A percentile compares a stretch with the other conserved stretches of the same genome.
These are phyloP conservation scores for Rheum nobile DNA, from an alignment of 148 eudicot species.

Conservation along the genomic window DNA sequence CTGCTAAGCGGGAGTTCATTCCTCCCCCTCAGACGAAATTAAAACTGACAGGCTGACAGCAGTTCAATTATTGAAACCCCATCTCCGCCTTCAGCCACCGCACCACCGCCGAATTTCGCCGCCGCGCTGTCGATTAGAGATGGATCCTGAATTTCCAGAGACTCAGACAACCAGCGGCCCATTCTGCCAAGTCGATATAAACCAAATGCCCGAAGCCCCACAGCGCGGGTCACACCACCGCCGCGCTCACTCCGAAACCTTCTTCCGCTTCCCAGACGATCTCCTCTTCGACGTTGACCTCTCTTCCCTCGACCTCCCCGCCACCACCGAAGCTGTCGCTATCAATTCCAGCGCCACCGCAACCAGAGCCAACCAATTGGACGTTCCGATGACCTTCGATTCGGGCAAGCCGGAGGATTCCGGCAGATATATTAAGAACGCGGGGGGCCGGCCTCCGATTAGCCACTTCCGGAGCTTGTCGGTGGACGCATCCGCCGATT, in stretches of 20 bases:
- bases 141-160: neutral
- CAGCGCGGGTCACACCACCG: conserved; percentile 49
- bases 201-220: conserved; percentile 36
- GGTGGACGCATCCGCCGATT: conserved; percentile 51
- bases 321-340: neutral
- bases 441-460: conserved; percentile 9
- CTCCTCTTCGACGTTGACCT: conserved; percentile 46
- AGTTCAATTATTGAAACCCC: conserved; percentile 1
- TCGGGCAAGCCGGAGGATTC: conserved; percentile 36
- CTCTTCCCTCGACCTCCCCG: conserved; percentile 28
- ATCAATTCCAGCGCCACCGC: neutral
- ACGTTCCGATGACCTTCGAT: conserved; percentile 20
- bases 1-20: neutral
- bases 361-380: conserved; percentile 11
- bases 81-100: neutral
- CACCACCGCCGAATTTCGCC: neutral
- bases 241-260: conserved; percentile 71
- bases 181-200: conserved; percentile 18
- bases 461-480: conserved; percentile 58
- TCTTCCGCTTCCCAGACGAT: conserved; percentile 57
- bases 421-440: conserved; percentile 16
- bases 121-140: neutral
- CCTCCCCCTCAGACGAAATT: neutral
- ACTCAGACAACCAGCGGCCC: neutral
- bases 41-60: neutral